A percentile compares a stretch with the other conserved stretches of the same genome.
Conservation (phyloP, 1,284 basidiomycete species). For the Ganoderma lucidum region DNA sequence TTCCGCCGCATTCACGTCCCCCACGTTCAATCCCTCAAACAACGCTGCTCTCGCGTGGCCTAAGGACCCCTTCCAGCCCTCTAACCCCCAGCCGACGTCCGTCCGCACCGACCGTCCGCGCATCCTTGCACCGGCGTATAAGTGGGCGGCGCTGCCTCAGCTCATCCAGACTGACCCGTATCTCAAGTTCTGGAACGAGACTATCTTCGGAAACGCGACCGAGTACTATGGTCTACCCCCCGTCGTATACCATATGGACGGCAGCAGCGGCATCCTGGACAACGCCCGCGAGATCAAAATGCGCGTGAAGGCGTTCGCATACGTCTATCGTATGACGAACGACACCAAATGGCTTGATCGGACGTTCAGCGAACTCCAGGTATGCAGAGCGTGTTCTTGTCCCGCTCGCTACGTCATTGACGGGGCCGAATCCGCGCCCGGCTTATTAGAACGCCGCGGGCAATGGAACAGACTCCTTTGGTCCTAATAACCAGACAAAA, state of each 20-base stretch:
- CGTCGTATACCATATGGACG: slow-evolving; percentile 80
- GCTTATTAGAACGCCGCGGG: slow-evolving; percentile 70
- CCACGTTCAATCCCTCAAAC: slow-evolving; percentile 70
- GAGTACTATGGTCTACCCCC: slow-evolving; percentile 67
- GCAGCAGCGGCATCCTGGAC: slow-evolving; percentile 92
- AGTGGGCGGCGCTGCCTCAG: slow-evolving; percentile 85
- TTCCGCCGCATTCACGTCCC: slow-evolving; percentile 77
- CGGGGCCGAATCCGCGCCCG: slow-evolving; percentile 2
- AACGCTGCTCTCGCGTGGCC: slow-evolving; percentile 74
- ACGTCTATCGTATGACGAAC: slow-evolving; percentile 91
- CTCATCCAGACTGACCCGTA: slow-evolving; percentile 90
- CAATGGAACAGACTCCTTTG: slow-evolving; percentile 69
- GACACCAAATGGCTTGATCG: slow-evolving; percentile 90
- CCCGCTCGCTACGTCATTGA: slow-evolving; percentile 5
- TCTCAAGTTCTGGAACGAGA: slow-evolving; percentile 88
- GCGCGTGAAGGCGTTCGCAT: slow-evolving; percentile 92
- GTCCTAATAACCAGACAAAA: slow-evolving; percentile 58
- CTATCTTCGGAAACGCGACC: slow-evolving; percentile 92
- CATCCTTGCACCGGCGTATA: slow-evolving; percentile 90
- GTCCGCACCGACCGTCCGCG: slow-evolving; percentile 89
- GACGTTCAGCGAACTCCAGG: slow-evolving; percentile 84
- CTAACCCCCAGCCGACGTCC: slow-evolving; percentile 63
- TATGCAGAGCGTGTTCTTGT: slow-evolving; percentile 45
- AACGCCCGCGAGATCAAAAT: slow-evolving; percentile 90
- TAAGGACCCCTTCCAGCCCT: slow-evolving; percentile 74